Evolutionary conservation across 2,329 filamentous ascomycete species (phyloP), one percentile per base, ranked within the genome.

Genomic region (Fusarium sp.): DNA sequence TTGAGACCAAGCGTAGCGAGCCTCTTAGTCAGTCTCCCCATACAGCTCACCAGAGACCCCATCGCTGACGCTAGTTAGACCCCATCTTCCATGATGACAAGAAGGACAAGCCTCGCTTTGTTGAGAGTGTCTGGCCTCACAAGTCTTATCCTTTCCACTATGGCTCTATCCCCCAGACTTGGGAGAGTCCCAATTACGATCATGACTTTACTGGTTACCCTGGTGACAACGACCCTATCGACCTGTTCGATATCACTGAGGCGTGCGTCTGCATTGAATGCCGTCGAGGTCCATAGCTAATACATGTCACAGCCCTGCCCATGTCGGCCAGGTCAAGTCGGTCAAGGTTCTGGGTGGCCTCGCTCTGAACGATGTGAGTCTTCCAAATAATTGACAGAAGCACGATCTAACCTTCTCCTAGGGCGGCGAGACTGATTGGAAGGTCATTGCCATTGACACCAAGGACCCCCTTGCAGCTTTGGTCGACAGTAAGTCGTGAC

Each of bases 121-220:
- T 85, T 14, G 81, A 83, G 60, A 84, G 79, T 29, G 79, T 85
- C 11, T 85, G 83, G 83, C 84, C 84, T 40, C 83, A 85, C 75
- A 84, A 83, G 75, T 79, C 82, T 0, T 85, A 85, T 40, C 84
- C 84, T 0, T 85, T 85, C 70, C 78, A 83, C 29, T 85, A 85
- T 58, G 84, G 84, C 0, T 85, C 84, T 6, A 83, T 85, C 22
- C 84, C 84, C 0, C 84, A 85, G 71, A 85, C 84, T 0, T 85
- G 84, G 84, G 84, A 85, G 74, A 82, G 82, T 59, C 82, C 83
- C 24, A 85, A 85, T 67, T 78, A 81, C 38, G 71, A 83, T 20
- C 83, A 85, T 54, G 75, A 80, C 20, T 83, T 83, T 62, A 85
- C 84, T 18, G 79, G 79, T 0, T 79, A 71, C 8, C 67, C 78